Conservation (phyloP, 306 rosid species). For the Pyrus betulifolia region DNA sequence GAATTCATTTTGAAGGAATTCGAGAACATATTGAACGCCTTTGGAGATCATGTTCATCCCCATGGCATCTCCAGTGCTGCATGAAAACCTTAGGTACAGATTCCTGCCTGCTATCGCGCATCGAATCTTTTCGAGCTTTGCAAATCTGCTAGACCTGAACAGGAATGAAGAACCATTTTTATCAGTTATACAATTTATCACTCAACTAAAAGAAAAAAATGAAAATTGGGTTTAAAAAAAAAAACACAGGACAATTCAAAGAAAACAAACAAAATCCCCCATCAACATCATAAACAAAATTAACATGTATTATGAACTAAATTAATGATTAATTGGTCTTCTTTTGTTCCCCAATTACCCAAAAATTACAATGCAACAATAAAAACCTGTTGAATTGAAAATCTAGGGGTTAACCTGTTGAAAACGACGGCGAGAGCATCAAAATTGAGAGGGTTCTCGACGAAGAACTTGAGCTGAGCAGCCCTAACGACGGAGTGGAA, state of each 20-base stretch:
- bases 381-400: not conserved
- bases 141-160: slow-evolving; percentile 23
- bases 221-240: not conserved
- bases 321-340: not conserved
- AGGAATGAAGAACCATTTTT: not conserved
- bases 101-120: slow-evolving; percentile 19
- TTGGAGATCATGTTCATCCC: slow-evolving; percentile 34
- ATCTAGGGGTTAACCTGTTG: slow-evolving; percentile 1
- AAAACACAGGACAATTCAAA: not conserved
- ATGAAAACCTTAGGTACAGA: slow-evolving; percentile 19
- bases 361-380: not conserved
- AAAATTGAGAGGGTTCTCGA: slow-evolving; percentile 19
- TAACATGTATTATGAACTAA: not conserved
- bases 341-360: not conserved
- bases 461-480: slow-evolving; percentile 12
- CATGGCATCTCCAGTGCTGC: slow-evolving; percentile 32
- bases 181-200: not conserved
- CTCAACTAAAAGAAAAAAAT: not conserved
- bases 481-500: slow-evolving; percentile 10
- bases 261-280: not conserved
- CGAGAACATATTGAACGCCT: slow-evolving; percentile 25
- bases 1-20: slow-evolving; percentile 14
- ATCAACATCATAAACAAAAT: not conserved
- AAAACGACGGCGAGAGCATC: slow-evolving; percentile 12
- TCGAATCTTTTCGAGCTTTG: slow-evolving; percentile 5